Conservation (phyloP, 352 stramenopile genomes). For the Phytophthora pinifolia region DNA sequence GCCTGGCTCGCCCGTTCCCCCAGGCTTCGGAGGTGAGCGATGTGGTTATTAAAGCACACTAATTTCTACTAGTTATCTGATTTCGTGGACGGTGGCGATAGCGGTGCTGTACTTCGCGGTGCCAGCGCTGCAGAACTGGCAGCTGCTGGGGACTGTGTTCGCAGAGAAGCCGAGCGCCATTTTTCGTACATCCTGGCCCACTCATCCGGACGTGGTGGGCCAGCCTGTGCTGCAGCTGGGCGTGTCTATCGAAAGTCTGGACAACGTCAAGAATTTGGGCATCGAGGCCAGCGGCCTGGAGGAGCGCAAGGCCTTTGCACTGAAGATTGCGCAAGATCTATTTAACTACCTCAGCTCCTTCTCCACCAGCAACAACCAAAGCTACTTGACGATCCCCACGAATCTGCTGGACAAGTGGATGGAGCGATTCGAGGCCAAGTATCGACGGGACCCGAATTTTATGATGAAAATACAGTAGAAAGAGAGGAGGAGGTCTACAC, state of each 20-base stretch:
- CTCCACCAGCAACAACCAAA: slow-evolving; percentile 64
- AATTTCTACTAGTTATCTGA: slow-evolving; percentile 1
- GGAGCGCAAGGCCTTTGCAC: slow-evolving; percentile 81
- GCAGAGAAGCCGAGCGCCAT: slow-evolving; percentile 70
- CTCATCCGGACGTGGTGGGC: slow-evolving; percentile 55
- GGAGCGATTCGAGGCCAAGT: slow-evolving; percentile 89
- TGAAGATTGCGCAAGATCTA: slow-evolving; percentile 92
- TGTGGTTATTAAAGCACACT: slow-evolving; percentile 11
- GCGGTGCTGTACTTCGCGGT: slow-evolving; percentile 76
- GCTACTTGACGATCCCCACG: slow-evolving; percentile 88
- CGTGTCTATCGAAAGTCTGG: slow-evolving; percentile 69
- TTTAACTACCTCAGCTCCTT: slow-evolving; percentile 94
- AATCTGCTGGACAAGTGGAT: slow-evolving; percentile 93
- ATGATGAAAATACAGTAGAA: slow-evolving; percentile 81
- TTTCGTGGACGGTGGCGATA: slow-evolving; percentile 16
- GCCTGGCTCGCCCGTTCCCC: slow-evolving; percentile 57
- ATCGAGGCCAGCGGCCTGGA: slow-evolving; percentile 63
- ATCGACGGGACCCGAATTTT: slow-evolving; percentile 89
- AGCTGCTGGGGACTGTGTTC: slow-evolving; percentile 71
- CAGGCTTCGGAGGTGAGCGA: slow-evolving; percentile 46
- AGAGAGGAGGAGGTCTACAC: background rate
- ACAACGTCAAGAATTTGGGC: slow-evolving; percentile 76
- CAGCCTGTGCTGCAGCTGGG: slow-evolving; percentile 65
- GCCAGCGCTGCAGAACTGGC: slow-evolving; percentile 68
- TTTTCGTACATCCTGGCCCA: slow-evolving; percentile 66